Base-by-base conservation (phyloP, 2,329 filamentous ascomycete species). In the Colletotrichum sp. region DNA sequence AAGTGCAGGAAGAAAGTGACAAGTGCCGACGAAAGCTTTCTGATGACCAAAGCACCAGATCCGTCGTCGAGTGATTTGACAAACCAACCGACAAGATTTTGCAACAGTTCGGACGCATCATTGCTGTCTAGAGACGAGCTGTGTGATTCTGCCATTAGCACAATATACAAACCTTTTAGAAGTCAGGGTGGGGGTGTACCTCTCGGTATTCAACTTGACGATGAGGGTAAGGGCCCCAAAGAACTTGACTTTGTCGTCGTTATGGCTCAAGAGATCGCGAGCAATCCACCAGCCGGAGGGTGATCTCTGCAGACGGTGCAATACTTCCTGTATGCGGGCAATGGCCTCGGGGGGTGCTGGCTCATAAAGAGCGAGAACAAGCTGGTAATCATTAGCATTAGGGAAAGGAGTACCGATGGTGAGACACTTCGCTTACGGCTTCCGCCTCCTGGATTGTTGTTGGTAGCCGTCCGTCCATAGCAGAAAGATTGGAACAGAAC, bases 151-250 rank as follows among this genome's bases (percentile, higher is more conserved):
- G 28, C 13, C 21, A 34, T 63, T 9, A 63, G 59, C 28, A 52
- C 10, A 52, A 13, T 21, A 21, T 3, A 36, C 30, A 34, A 9
- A 16, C 30, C 13, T 36, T 36, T 6, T 12, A 13, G n/a, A 34
- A 21, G 30, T 21, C 12, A 10, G 8, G 32, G 71, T 34, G 44
- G 49, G 15, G n/a, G 34, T 15, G 81, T 88, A 78, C 94, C 93
- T 95, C 82, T 97, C 95, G n/a, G 93, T 94, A 83, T 99, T 98
- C 75, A 99, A 91, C 86, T 99, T 99, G 80, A 99, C 92, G 67
- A 95, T 98, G 79, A 98, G 94, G 0, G 96, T 99, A 75, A 98
- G 89, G 34, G 96, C 96, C 16, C 95, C 97, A 82, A 98, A 98
- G 85, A 99, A 99, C 78, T 94, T 94, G 79, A 97, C 92, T 80